Conservation (phyloP, 2,329 filamentous ascomycete genomes). For the Penicillium polonicum region DNA sequence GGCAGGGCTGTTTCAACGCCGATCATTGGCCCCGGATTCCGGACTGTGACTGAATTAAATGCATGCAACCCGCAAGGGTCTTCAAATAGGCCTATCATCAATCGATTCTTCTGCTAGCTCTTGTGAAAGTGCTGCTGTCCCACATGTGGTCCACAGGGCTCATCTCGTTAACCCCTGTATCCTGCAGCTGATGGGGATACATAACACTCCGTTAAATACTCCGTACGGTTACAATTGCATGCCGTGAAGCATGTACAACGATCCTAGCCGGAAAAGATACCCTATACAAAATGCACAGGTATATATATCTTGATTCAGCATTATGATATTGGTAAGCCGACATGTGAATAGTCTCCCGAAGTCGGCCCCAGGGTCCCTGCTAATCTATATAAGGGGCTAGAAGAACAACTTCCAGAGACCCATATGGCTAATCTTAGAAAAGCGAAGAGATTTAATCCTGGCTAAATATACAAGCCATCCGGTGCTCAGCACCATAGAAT, state of each 20-base stretch:
- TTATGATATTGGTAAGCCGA: background rate
- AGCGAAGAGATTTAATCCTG: background rate
- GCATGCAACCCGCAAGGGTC: constrained; percentile 4
- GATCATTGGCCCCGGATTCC: background rate
- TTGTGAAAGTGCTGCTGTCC: background rate
- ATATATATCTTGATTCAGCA: background rate
- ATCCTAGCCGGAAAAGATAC: background rate
- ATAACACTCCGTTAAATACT: background rate
- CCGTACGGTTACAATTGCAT: background rate
- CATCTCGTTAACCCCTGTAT: background rate
- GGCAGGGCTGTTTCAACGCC: background rate
- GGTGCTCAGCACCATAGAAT: background rate
- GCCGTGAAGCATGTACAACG: background rate
- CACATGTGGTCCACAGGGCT: background rate
- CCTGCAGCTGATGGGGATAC: background rate
- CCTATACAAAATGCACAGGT: background rate
- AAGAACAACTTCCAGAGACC: background rate
- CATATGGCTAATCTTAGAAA: background rate
- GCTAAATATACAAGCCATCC: no score
- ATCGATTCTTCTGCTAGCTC: background rate
- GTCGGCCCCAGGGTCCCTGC: background rate
- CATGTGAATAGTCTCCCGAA: background rate
- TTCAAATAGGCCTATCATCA: constrained; percentile 1
- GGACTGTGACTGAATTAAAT: background rate
- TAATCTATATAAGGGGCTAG: background rate